These are phyloP conservation scores for Heritiera littoralis DNA, from an alignment of 345 rosid genomes.

Conservation along the genomic window DNA sequence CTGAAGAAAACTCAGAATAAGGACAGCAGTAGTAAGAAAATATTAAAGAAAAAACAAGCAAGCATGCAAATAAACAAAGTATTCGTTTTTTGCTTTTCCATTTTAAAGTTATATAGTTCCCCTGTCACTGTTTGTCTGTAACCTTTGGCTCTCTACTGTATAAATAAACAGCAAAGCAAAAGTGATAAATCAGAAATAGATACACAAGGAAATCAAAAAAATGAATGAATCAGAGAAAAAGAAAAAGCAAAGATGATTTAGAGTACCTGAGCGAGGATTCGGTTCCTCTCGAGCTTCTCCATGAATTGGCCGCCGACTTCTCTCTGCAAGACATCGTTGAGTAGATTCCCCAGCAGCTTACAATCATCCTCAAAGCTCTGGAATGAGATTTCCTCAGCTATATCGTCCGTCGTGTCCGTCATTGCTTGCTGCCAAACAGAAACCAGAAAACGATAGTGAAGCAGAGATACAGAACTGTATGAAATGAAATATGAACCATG, in stretches of 20 bases:
- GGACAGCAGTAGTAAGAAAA: neutral
- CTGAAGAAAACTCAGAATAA: neutral
- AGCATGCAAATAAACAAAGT: neutral
- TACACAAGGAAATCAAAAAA: neutral
- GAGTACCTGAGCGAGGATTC: slow-evolving; percentile 78
- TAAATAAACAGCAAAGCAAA: neutral
- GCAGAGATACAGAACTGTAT: slow-evolving; percentile 9
- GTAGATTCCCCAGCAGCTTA: slow-evolving; percentile 79
- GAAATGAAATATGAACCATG: neutral
- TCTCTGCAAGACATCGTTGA: slow-evolving; percentile 81
- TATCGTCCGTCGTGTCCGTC: slow-evolving; percentile 97
- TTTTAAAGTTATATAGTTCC: neutral
- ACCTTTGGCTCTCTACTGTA: neutral
- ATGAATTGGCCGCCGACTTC: slow-evolving; percentile 68
- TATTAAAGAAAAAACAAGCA: neutral
- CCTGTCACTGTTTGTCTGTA: neutral
- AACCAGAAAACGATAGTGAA: neutral
- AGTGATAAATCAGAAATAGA: neutral
- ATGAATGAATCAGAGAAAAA: slow-evolving; percentile 1
- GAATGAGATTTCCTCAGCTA: slow-evolving; percentile 89
- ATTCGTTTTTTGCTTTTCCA: neutral
- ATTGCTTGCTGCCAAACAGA: slow-evolving; percentile 33
- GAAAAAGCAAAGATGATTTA: neutral
- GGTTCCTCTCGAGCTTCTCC: slow-evolving; percentile 71
- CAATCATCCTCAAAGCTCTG: slow-evolving; percentile 95